These are phyloP conservation scores for Tephrocybe sp. DNA, from an alignment of 768 basidiomycete genomes.

Conservation along the genomic window DNA sequence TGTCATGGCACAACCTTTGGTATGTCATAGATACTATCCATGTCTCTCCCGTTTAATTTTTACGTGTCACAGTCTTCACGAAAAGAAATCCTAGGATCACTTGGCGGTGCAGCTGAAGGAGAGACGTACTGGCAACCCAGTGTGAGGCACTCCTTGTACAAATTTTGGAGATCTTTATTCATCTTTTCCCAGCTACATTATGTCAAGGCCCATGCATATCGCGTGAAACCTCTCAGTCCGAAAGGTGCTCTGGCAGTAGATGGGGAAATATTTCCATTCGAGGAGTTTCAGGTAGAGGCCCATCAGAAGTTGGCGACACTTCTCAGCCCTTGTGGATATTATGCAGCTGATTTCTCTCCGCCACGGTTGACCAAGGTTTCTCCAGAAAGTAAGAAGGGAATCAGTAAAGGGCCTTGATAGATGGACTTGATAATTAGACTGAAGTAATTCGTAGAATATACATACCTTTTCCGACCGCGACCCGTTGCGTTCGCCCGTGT, in stretches of 20 bases:
- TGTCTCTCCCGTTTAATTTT: neutral
- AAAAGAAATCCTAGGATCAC: slow-evolving; percentile 46
- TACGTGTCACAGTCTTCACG: slow-evolving; percentile 42
- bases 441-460: too few species aligned
- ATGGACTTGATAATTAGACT: slow-evolving; percentile 5
- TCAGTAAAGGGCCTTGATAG: too few species aligned
- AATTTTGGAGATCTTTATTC: slow-evolving; percentile 5
- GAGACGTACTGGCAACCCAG: slow-evolving; percentile 59
- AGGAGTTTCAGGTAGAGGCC: slow-evolving; percentile 77
- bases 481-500: too few species aligned
- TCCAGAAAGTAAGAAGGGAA: slow-evolving; percentile 6
- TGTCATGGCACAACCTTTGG: slow-evolving; percentile 62
- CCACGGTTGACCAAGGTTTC: neutral
- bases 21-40: slow-evolving; percentile 29
- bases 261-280: slow-evolving; percentile 75
- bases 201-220: slow-evolving; percentile 72
- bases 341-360: slow-evolving; percentile 53
- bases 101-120: slow-evolving; percentile 66
- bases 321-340: slow-evolving; percentile 62
- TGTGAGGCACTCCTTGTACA: slow-evolving; percentile 34
- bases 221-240: slow-evolving; percentile 57
- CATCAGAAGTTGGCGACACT: slow-evolving; percentile 66
- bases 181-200: slow-evolving; percentile 55
- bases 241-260: slow-evolving; percentile 70
- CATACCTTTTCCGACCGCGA: too few species aligned